Evolutionary conservation across 176 grass and related monocot species (phyloP).

Genomic region (Poa pratensis): DNA sequence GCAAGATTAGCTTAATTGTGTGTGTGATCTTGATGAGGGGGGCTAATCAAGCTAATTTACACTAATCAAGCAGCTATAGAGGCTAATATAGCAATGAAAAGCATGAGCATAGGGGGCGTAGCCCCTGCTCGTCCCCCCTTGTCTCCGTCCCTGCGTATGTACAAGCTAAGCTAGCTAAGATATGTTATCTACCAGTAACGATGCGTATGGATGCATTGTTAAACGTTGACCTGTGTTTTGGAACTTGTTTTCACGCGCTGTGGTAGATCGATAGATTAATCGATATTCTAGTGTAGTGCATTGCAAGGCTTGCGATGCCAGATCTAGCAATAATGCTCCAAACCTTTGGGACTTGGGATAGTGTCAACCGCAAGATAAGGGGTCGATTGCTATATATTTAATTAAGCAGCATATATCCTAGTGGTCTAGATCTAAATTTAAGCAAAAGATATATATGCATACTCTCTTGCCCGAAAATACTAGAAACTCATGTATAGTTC

Average conservation of each 20-base stretch:
- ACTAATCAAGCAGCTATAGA: too few species aligned
- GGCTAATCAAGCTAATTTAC: too few species aligned
- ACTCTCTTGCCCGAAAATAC: background rate
- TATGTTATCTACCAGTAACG: background rate
- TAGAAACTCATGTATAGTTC: background rate
- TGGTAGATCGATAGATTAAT: background rate
- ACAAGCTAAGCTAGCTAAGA: background rate
- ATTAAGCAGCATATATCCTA: background rate
- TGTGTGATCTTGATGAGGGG: too few species aligned
- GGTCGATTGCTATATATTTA: background rate
- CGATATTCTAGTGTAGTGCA: background rate
- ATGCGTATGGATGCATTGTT: slow-evolving; percentile 11
- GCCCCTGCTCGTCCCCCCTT: too few species aligned
- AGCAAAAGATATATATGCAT: background rate
- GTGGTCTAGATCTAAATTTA: background rate
- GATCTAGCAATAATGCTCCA: slow-evolving; percentile 5
- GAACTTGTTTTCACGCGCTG: slow-evolving; percentile 15
- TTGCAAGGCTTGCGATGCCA: slow-evolving; percentile 3
- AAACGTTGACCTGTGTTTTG: slow-evolving; percentile 19
- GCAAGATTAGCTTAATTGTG: too few species aligned
- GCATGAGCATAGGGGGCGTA: too few species aligned
- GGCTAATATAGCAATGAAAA: too few species aligned
- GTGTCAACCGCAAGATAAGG: slow-evolving; percentile 28
- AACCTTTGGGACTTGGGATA: slow-evolving; percentile 43
- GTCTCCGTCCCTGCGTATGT: too few species aligned